Base-by-base conservation (phyloP, 805 yeast genomes). In the Candida khao-thaluensis region DNA sequence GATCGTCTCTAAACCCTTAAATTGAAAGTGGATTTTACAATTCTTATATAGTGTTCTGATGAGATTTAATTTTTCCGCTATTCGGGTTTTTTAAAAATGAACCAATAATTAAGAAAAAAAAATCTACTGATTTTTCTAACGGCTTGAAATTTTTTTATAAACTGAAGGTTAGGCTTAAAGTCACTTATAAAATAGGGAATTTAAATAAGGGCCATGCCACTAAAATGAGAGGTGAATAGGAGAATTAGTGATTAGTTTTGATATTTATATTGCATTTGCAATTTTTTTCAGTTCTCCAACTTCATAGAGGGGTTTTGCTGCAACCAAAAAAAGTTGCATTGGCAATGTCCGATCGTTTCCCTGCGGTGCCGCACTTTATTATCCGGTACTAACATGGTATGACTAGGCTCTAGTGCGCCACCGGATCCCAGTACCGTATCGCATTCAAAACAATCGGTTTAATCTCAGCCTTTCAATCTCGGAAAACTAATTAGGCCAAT, bases 21-120 rank as follows among this genome's bases (percentile, higher is more conserved):
- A 20, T 20, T 6, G 6, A 20, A 20, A 20, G 32, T 29, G 32
- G 32, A 29, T 29, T 29, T 29, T 29, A 29, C 17, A 14, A 22
- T 14, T 9, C 24, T 31, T 31, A 31, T 14, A 31, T 31, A 31
- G 35, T 31, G 24, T 27, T 27, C 16, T 35, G 32, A 16, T 29
- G 28, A 21, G 29, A 24, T 29, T 22, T 29, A 37, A 37, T 23
- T 37, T 30, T 37, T 37, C 40, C 40, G 40, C 29, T 30, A 16
- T 30, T 37, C 40, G 40, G 40, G 26, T 23, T 30, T 23, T 30
- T 18, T 31, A 12, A 31, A 30, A 38, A 38, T 31, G 41, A 38
- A 38, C 41, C 41, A 38, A 38, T 38, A 23, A 37, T 22, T 15
- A 18, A 20, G 8, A 20, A 20, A 36, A 36, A 36, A 21, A 17